phyloP scores from a whole-genome alignment of 768 basidiomycete genomes.

The Basidioascus undulatus region DNA sequence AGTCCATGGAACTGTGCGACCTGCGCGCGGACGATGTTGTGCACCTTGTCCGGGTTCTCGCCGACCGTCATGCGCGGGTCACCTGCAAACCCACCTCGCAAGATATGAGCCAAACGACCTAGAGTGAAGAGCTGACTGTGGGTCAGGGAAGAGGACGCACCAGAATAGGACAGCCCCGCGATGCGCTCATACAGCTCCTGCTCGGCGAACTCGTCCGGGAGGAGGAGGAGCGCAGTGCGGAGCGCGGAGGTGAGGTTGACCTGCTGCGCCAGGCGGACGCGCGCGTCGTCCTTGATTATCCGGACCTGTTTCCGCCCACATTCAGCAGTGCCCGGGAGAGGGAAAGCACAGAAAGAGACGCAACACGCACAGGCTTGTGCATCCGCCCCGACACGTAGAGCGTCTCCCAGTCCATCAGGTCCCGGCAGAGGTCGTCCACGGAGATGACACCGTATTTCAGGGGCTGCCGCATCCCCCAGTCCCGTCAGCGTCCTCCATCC shows the following conservation, averaged over 20 bases:
- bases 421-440: slow-evolving; percentile 63
- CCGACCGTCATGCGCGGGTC: slow-evolving; percentile 75
- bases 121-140: background rate
- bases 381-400: slow-evolving; percentile 86
- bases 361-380: slow-evolving; percentile 69
- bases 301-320: too few relatives aligned
- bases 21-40: slow-evolving; percentile 71
- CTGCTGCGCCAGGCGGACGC: slow-evolving; percentile 73
- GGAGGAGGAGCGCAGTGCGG: slow-evolving; percentile 64
- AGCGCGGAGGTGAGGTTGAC: slow-evolving; percentile 81
- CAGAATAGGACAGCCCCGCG: slow-evolving; percentile 53
- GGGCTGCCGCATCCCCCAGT: slow-evolving; percentile 46
- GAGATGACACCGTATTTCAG: slow-evolving; percentile 96
- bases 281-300: slow-evolving; percentile 76
- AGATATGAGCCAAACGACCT: background rate
- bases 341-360: background rate
- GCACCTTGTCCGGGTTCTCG: slow-evolving; percentile 85
- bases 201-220: slow-evolving; percentile 62
- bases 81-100: slow-evolving; percentile 25
- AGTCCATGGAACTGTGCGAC: slow-evolving; percentile 60
- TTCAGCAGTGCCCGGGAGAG: too few relatives aligned
- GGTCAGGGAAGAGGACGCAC: slow-evolving; percentile 5
- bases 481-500: slow-evolving; percentile 58
- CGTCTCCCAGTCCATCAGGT: slow-evolving; percentile 76
- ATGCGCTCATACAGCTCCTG: slow-evolving; percentile 61